These are phyloP conservation scores for Reutealis trisperma DNA, from an alignment of 345 rosid genomes.

Conservation along the genomic window DNA sequence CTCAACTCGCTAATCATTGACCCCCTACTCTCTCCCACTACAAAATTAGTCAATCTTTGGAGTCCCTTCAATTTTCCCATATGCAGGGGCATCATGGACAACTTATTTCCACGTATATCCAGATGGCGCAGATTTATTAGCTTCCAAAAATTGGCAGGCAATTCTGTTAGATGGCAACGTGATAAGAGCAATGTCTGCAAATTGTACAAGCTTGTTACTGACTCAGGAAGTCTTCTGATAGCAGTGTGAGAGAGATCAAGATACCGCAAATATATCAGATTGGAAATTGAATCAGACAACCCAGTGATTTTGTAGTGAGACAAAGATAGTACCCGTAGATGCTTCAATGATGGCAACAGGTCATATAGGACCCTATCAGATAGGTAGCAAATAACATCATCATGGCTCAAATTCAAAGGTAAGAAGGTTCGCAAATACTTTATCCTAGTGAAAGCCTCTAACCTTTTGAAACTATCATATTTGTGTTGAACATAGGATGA, in stretches of 20 bases:
- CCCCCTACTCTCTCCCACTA: neutral
- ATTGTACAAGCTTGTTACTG: neutral
- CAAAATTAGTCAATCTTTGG: neutral
- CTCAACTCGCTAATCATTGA: neutral
- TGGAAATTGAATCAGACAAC: neutral
- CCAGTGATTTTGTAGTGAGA: neutral
- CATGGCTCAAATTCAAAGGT: neutral
- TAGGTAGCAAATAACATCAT: neutral
- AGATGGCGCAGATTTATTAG: neutral
- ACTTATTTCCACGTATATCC: neutral
- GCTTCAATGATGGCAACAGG: neutral
- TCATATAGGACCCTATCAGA: neutral
- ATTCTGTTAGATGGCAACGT: neutral
- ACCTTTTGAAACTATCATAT: neutral
- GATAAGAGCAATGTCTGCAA: neutral
- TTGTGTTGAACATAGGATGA: neutral
- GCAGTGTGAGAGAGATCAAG: neutral
- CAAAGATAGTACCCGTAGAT: neutral
- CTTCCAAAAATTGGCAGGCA: neutral
- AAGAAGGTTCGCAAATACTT: neutral
- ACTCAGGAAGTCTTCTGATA: neutral
- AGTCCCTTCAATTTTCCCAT: neutral
- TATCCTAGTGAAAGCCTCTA: neutral
- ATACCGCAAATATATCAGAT: neutral
- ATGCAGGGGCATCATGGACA: neutral